These are phyloP conservation scores for Sclerotinia subarctica DNA, from an alignment of 2,329 filamentous ascomycete genomes.

Conservation along the genomic window DNA sequence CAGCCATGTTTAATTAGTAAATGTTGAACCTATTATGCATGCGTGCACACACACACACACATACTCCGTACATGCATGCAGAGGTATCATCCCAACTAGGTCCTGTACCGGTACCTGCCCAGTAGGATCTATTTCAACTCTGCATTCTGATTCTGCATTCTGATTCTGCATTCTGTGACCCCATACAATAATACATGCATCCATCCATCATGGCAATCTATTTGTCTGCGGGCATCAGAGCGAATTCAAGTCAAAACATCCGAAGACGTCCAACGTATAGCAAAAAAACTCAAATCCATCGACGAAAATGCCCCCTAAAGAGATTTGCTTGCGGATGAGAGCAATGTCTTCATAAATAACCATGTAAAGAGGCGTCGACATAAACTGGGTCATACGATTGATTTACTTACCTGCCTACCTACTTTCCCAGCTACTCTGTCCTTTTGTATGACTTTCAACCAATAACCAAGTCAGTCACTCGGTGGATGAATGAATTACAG, in stretches of 20 bases:
- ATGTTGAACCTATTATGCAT: conserved; percentile 3
- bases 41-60: not conserved
- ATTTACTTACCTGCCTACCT: not conserved
- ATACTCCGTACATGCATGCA: not conserved
- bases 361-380: conserved; percentile 17
- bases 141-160: no score
- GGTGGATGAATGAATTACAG: not conserved
- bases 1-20: not conserved
- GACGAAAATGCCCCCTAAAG: not conserved
- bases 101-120: no score
- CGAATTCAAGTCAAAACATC: not conserved
- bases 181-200: no score
- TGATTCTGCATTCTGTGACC: no score
- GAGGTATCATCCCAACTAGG: not conserved
- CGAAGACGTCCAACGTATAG: not conserved
- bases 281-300: not conserved
- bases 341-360: conserved; percentile 6
- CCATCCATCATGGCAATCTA: no score
- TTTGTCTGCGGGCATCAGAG: not conserved
- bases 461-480: not conserved
- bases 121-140: no score
- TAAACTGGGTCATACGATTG: conserved; percentile 3
- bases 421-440: not conserved
- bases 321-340: conserved; percentile 3
- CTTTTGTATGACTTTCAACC: not conserved